A percentile compares a stretch with the other conserved stretches of the same genome.
Evolutionary conservation across 441 rosid genomes (phyloP).

Genomic region (Theobroma grandiflorum): DNA sequence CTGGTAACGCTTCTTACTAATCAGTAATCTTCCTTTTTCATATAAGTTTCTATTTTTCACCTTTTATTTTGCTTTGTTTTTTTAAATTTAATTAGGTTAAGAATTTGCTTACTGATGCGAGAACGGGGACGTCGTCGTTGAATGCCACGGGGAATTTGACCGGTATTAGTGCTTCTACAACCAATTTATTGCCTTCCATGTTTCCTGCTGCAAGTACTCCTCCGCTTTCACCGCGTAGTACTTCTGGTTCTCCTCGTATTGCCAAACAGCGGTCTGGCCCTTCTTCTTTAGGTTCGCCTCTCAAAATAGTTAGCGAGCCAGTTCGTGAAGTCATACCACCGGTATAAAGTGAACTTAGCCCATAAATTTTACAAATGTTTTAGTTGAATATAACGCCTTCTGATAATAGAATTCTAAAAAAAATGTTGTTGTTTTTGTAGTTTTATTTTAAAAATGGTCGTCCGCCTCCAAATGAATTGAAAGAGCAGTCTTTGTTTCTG

Average conservation of each 20-base stretch:
- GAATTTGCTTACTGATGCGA: constrained; percentile 58
- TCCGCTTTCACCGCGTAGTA: constrained; percentile 70
- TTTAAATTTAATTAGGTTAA: constrained; percentile 47
- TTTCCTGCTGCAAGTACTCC: constrained; percentile 71
- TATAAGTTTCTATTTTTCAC: not conserved
- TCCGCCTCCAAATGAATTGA: constrained; percentile 62
- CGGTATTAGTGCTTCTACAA: constrained; percentile 42
- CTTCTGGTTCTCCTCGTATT: constrained; percentile 60
- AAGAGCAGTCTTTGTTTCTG: constrained; percentile 55
- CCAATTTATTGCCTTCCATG: constrained; percentile 60
- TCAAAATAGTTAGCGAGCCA: constrained; percentile 56
- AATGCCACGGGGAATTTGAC: constrained; percentile 48
- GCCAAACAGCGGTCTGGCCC: constrained; percentile 60
- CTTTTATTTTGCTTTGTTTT: not conserved
- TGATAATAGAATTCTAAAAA: not conserved
- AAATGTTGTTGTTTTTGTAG: constrained; percentile 37
- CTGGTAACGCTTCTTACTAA: constrained; percentile 49
- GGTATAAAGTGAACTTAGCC: constrained; percentile 42
- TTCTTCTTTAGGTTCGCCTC: constrained; percentile 62
- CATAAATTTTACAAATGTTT: not conserved
- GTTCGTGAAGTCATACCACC: constrained; percentile 65
- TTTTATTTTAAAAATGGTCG: constrained; percentile 69
- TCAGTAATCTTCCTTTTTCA: not conserved
- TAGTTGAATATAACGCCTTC: not conserved
- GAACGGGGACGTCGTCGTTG: constrained; percentile 43